Conservation (phyloP, 176 grass and related monocot genomes). For the Dactylis glomerata region DNA sequence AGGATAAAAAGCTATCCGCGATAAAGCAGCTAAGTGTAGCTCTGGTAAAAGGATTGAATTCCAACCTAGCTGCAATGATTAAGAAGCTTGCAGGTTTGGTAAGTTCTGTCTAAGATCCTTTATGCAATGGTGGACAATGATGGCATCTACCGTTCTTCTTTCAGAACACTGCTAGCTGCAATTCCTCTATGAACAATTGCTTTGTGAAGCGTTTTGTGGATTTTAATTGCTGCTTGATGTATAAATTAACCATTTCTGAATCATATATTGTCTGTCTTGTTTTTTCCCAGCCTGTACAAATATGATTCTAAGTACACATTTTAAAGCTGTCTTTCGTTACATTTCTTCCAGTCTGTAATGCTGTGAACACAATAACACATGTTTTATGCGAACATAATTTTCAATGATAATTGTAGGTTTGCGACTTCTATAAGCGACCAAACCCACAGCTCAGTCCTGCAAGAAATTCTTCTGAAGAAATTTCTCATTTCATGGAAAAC, state of each 20-base stretch:
- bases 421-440: slow-evolving; percentile 85
- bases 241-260: not conserved
- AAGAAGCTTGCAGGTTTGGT: slow-evolving; percentile 95
- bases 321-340: not conserved
- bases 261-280: not conserved
- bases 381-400: not conserved
- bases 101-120: slow-evolving; percentile 44
- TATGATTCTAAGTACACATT: not conserved
- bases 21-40: slow-evolving; percentile 84
- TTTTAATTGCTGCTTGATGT: slow-evolving; percentile 7
- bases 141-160: slow-evolving; percentile 6
- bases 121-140: slow-evolving; percentile 26
- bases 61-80: slow-evolving; percentile 67
- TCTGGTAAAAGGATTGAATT: slow-evolving; percentile 83
- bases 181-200: not conserved
- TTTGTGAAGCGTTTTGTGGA: not conserved
- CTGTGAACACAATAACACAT: not conserved
- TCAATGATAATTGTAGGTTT: slow-evolving; percentile 60
- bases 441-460: slow-evolving; percentile 77
- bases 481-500: slow-evolving; percentile 77
- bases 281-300: slow-evolving; percentile 4
- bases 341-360: slow-evolving; percentile 16
- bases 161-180: not conserved
- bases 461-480: slow-evolving; percentile 78
- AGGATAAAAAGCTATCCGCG: slow-evolving; percentile 86